Percentiles rank a stretch among this genome's conserved stretches.
phyloP scores from a whole-genome alignment of 225 moss, liverwort and hornwort genomes.

The Pseudoscleropodium purum region DNA sequence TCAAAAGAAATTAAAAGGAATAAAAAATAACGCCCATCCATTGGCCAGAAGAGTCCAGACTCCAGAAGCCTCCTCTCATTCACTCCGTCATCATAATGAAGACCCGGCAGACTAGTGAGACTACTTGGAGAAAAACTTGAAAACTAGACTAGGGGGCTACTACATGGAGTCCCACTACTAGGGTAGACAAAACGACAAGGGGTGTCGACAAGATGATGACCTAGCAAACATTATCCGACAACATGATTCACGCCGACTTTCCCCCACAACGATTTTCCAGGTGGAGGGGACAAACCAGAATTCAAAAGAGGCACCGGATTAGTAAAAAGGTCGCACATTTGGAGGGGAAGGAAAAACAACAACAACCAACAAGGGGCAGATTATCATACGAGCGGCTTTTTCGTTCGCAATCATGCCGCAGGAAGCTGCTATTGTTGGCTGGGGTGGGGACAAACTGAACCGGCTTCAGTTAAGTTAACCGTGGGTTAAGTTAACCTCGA shows the following conservation, averaged over 20 bases:
- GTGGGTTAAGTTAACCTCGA: too few relatives aligned
- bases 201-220: background rate
- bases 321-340: background rate
- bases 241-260: background rate
- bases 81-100: background rate
- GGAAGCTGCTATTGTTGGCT: background rate
- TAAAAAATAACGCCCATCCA: background rate
- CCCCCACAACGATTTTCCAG: background rate
- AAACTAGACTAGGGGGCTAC: too few relatives aligned
- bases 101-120: background rate
- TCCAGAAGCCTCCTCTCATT: background rate
- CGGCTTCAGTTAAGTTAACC: too few relatives aligned
- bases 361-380: background rate
- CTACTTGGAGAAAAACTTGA: too few relatives aligned
- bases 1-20: too few relatives aligned
- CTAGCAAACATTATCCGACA: constrained; percentile 14
- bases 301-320: background rate
- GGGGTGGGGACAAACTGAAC: background rate
- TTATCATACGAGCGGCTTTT: background rate
- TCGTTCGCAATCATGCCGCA: background rate
- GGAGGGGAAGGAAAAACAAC: background rate
- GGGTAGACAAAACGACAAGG: background rate
- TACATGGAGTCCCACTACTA: too few relatives aligned
- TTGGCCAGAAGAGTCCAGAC: background rate
- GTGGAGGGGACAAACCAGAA: background rate